Conservation (phyloP, 2,329 filamentous ascomycete genomes). For the Fusarium sp. region DNA sequence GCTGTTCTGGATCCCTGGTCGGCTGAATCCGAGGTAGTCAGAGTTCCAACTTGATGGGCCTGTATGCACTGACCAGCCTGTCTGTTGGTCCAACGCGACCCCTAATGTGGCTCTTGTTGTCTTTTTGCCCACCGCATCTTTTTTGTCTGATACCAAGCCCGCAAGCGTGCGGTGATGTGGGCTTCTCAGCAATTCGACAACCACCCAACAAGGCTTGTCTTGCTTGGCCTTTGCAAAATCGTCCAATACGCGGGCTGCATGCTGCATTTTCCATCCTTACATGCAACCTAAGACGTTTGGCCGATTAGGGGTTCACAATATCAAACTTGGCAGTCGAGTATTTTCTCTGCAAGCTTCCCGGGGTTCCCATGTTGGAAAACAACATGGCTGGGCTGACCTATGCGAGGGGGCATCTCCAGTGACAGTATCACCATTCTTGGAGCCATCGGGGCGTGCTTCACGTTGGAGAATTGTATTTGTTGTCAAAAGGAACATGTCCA, state of each 20-base stretch:
- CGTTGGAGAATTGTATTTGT: not conserved
- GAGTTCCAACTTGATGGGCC: slow-evolving; percentile 29
- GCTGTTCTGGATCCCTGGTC: slow-evolving; percentile 33
- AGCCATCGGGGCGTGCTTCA: not conserved
- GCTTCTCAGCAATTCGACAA: slow-evolving; percentile 18
- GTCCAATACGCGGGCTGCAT: slow-evolving; percentile 10
- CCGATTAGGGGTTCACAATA: not conserved
- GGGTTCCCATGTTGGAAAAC: not conserved
- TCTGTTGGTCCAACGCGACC: slow-evolving; percentile 10
- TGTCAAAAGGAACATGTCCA: not conserved
- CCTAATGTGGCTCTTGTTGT: slow-evolving; percentile 29
- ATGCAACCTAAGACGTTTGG: not conserved
- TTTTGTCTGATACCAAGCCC: slow-evolving; percentile 13
- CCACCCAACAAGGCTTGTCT: slow-evolving; percentile 21
- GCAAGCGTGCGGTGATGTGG: slow-evolving; percentile 10
- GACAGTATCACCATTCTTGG: not conserved
- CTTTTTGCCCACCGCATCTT: slow-evolving; percentile 30
- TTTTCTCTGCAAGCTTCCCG: not conserved
- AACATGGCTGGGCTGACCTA: slow-evolving; percentile 1
- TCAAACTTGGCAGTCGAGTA: slow-evolving; percentile 8
- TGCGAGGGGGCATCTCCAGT: slow-evolving; percentile 3
- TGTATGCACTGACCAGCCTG: slow-evolving; percentile 26
- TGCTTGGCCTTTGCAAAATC: slow-evolving; percentile 13
- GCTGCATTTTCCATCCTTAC: not conserved
- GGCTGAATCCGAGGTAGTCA: slow-evolving; percentile 36